These are phyloP conservation scores for Pyrenophora teres DNA, from an alignment of 2,329 filamentous ascomycete species.

Conservation along the genomic window DNA sequence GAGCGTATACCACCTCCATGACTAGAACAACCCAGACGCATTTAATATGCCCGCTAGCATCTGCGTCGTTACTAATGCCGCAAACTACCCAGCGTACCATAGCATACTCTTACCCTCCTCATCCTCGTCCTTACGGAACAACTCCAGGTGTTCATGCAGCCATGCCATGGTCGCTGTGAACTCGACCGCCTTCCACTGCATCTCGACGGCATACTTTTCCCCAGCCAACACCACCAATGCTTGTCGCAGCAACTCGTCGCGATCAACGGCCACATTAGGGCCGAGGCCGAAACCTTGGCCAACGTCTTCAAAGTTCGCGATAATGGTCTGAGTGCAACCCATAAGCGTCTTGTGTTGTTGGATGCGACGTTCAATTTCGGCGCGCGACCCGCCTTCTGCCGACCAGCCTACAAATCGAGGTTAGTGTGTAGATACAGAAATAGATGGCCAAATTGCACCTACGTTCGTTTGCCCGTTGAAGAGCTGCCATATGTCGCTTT, in stretches of 20 bases:
- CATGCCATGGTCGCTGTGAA: slow-evolving; percentile 37
- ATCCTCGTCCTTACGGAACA: slow-evolving; percentile 33
- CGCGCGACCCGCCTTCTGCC: slow-evolving; percentile 32
- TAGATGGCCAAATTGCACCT: slow-evolving; percentile 12
- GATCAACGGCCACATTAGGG: slow-evolving; percentile 24
- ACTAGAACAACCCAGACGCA: slow-evolving; percentile 3
- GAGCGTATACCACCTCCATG: slow-evolving; percentile 13
- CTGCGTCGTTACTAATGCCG: neutral
- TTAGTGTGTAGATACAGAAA: slow-evolving; percentile 10
- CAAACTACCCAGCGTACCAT: slow-evolving; percentile 33
- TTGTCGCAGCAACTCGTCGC: slow-evolving; percentile 41
- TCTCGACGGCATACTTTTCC: slow-evolving; percentile 37
- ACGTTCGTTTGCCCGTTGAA: slow-evolving; percentile 41
- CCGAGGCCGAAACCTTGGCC: slow-evolving; percentile 30
- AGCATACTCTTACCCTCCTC: slow-evolving; percentile 34
- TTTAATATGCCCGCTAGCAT: slow-evolving; percentile 4
- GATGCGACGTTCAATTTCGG: slow-evolving; percentile 40
- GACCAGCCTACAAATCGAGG: slow-evolving; percentile 34
- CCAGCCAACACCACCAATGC: slow-evolving; percentile 42
- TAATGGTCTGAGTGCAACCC: slow-evolving; percentile 39
- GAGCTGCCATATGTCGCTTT: slow-evolving; percentile 40
- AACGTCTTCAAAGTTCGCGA: slow-evolving; percentile 39
- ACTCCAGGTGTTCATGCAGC: slow-evolving; percentile 35
- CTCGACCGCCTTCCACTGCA: slow-evolving; percentile 41
- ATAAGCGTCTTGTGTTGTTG: slow-evolving; percentile 42